Evolutionary conservation across 257 asterid genomes (phyloP), one percentile per base, ranked within the genome.

Genomic region (Solanum pinnatisectum): DNA sequence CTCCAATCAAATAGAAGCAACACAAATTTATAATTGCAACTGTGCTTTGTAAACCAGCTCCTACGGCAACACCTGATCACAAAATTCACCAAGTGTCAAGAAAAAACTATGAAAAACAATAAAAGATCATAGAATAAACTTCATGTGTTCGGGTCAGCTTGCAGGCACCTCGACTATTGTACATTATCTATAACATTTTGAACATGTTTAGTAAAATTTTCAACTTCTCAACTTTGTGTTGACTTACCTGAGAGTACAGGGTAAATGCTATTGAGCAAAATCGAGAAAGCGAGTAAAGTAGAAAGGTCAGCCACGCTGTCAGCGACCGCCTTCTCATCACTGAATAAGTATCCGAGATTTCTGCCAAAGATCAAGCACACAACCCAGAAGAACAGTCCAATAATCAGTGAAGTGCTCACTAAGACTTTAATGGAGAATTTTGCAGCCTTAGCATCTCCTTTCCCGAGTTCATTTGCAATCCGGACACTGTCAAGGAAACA

Each of bases 61-160:
- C 99, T 0, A 96, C 93, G 5, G 99, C 96, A 92, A 96, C 97
- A 12, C 99, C 99, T 96, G 94, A 67, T 42, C 32, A 23, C 82
- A 87, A 25, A 52, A 15, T 5, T 20, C 18, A 25, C 44, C 20
- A 3, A 83, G 6, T 36, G 49, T 67, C 87, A 67, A 35, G 36
- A 37, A 79, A 79, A 44, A 44, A 79, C 3, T 8, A 42, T 25
- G 15, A 0, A 78, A 25, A 15, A 27, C 63, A 14, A 40, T 7
- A 36, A 36, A 20, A 5, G 49, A 74, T 36, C 32, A 74, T 20
- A 35, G 27, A 35, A n/a, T 73, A 1, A 73, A 68, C 37, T 14
- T 67, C 0, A 68, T 65, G 20, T 33, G 25, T 18, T 35, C 8
- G 7, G 2, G 44, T 18, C 4, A 72, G 79, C 27, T 71, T 32